A percentile compares a stretch with the other conserved stretches of the same genome.
Evolutionary conservation across 2,329 filamentous ascomycete species (phyloP).

Genomic region (Fusarium coffeatum): DNA sequence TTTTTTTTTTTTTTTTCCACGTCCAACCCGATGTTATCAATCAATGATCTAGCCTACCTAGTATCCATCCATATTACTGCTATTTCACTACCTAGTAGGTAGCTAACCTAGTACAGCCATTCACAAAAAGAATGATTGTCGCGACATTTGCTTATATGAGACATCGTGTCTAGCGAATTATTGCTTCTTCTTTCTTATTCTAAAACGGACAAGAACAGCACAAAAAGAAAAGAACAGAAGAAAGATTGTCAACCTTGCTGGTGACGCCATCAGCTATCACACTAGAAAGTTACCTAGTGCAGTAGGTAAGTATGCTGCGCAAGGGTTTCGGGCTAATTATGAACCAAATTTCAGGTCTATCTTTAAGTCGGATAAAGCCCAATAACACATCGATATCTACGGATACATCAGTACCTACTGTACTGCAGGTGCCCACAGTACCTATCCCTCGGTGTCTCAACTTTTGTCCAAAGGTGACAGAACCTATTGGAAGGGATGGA

Average conservation of each 20-base stretch:
- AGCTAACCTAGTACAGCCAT: neutral
- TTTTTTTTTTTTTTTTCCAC: neutral
- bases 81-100: neutral
- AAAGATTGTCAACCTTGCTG: slow-evolving; percentile 11
- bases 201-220: neutral
- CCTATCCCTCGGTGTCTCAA: neutral
- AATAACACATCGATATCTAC: neutral
- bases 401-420: too few species aligned
- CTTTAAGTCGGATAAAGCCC: neutral
- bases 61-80: neutral
- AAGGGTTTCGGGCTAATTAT: neutral
- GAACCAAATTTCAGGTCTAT: neutral
- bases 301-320: neutral
- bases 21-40: neutral
- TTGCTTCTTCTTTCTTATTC: slow-evolving; percentile 39
- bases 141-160: neutral
- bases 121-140: neutral
- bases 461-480: neutral
- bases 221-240: neutral
- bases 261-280: slow-evolving; percentile 35
- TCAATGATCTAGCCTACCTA: neutral
- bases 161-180: neutral
- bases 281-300: neutral
- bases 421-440: neutral
- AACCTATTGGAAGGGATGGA: neutral